Percentiles rank a stretch among this genome's conserved stretches.
Conservation (phyloP, 805 yeast genomes). For the Jamesozyma gamospora region DNA sequence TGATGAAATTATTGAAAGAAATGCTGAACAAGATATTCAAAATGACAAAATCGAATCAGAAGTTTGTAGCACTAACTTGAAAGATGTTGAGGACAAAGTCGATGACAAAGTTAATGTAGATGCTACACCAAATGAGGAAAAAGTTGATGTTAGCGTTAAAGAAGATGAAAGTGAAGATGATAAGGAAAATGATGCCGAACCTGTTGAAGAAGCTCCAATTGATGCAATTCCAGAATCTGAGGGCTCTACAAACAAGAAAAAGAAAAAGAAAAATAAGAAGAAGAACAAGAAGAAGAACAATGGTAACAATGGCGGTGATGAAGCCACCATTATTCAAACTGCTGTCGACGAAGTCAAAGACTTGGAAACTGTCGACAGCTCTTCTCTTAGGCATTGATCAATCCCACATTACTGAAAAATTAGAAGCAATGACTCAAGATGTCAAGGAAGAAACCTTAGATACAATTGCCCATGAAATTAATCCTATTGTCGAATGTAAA, state of each 20-base stretch:
- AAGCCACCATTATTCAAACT: conserved; percentile 1
- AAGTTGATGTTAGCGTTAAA: conserved; percentile 1
- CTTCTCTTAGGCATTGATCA: conserved; percentile 26
- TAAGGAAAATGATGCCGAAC: conserved; percentile 8
- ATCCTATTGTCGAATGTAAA: conserved; percentile 4
- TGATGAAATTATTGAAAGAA: conserved; percentile 1
- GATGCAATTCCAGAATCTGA: conserved; percentile 3
- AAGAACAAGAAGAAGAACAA: conserved; percentile 22
- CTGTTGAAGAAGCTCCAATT: conserved; percentile 38
- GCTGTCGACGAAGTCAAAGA: conserved; percentile 9
- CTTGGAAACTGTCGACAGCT: conserved; percentile 12
- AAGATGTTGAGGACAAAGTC: conserved; percentile 4
- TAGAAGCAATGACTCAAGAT: conserved; percentile 15
- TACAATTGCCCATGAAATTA: conserved; percentile 15
- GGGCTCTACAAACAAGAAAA: conserved; percentile 8
- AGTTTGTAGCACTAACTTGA: not conserved
- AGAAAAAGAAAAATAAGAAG: conserved; percentile 24
- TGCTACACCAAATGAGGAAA: no score
- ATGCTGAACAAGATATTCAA: conserved; percentile 1
- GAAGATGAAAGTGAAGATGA: conserved; percentile 32
- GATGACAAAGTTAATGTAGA: conserved; percentile 4
- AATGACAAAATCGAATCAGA: not conserved
- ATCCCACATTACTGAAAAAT: conserved; percentile 10
- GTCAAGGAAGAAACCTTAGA: conserved; percentile 18
- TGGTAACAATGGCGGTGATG: conserved; percentile 1